These are phyloP conservation scores for Sporothrix pseudoabietina DNA, from an alignment of 2,329 filamentous ascomycete species.

Conservation along the genomic window DNA sequence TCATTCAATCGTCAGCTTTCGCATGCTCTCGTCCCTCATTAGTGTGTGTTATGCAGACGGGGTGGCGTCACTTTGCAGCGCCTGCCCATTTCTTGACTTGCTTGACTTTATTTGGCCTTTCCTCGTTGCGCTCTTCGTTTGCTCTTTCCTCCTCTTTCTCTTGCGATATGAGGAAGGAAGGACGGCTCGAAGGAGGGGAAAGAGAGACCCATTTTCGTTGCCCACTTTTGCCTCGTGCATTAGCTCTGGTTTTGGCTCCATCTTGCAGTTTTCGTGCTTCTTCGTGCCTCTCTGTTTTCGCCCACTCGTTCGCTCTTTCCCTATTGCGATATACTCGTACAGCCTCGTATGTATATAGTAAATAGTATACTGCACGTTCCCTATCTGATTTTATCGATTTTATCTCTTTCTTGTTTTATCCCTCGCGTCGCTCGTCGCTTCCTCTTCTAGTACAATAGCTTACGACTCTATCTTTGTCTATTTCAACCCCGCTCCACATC, in stretches of 20 bases:
- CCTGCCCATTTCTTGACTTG: not conserved
- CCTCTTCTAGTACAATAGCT: not conserved
- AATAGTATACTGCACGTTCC: too few species aligned
- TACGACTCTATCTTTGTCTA: not conserved
- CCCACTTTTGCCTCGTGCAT: constrained; percentile 23
- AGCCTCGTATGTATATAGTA: not conserved
- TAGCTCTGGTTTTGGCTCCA: constrained; percentile 17
- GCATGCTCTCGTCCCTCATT: not conserved
- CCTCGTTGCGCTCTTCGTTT: not conserved
- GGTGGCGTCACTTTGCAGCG: constrained; percentile 29
- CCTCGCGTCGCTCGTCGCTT: not conserved
- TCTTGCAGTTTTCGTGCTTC: not conserved
- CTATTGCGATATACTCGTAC: not conserved
- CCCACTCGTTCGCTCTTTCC: constrained; percentile 14
- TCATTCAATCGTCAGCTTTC: not conserved
- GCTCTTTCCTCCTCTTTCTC: not conserved
- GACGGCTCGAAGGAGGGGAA: not conserved
- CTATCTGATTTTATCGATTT: not conserved
- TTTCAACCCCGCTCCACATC: not conserved
- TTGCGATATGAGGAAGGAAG: not conserved
- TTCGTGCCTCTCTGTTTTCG: not conserved
- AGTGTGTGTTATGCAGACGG: constrained; percentile 22
- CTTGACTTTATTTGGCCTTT: not conserved
- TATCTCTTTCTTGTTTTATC: not conserved
- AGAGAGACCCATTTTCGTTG: not conserved